These are phyloP conservation scores for Alternaria sp. DNA, from an alignment of 2,329 filamentous ascomycete genomes.

Conservation along the genomic window DNA sequence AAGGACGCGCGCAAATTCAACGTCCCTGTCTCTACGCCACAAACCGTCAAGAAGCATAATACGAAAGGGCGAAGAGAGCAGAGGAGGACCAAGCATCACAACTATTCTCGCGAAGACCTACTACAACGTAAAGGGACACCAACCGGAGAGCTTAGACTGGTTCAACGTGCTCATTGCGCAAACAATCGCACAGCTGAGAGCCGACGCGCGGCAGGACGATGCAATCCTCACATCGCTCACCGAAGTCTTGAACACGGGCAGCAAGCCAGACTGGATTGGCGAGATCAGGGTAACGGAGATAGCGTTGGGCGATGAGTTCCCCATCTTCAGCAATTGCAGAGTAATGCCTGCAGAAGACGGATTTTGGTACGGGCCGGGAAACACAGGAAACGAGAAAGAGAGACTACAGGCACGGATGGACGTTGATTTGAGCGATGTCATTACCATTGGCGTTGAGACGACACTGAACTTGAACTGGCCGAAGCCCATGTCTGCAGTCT, in stretches of 20 bases:
- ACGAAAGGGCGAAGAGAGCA: slow-evolving; percentile 48
- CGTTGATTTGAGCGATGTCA: slow-evolving; percentile 93
- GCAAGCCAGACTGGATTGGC: slow-evolving; percentile 89
- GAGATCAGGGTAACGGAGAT: slow-evolving; percentile 94
- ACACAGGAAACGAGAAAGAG: slow-evolving; percentile 68
- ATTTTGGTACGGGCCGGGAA: slow-evolving; percentile 55
- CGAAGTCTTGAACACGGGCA: slow-evolving; percentile 83
- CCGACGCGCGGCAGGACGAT: slow-evolving; percentile 90
- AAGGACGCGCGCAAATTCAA: slow-evolving; percentile 47
- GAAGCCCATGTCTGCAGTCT: slow-evolving; percentile 83
- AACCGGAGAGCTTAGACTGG: slow-evolving; percentile 97
- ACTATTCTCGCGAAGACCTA: slow-evolving; percentile 97
- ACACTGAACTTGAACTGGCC: slow-evolving; percentile 95
- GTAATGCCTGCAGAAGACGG: slow-evolving; percentile 91
- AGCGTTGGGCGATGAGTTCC: slow-evolving; percentile 93
- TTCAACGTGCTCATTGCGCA: slow-evolving; percentile 98
- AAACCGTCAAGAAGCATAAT: slow-evolving; percentile 56
- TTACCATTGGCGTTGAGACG: slow-evolving; percentile 93
- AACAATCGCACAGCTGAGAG: slow-evolving; percentile 93
- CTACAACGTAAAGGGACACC: slow-evolving; percentile 94
- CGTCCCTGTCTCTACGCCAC: slow-evolving; percentile 41
- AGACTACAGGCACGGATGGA: slow-evolving; percentile 94
- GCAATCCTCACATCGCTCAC: slow-evolving; percentile 87
- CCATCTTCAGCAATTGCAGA: slow-evolving; percentile 97
- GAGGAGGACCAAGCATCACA: slow-evolving; percentile 80